Percentiles rank a stretch among this genome's conserved stretches.
Conservation (phyloP, 768 basidiomycete species). For the Cubamyces sp. region DNA sequence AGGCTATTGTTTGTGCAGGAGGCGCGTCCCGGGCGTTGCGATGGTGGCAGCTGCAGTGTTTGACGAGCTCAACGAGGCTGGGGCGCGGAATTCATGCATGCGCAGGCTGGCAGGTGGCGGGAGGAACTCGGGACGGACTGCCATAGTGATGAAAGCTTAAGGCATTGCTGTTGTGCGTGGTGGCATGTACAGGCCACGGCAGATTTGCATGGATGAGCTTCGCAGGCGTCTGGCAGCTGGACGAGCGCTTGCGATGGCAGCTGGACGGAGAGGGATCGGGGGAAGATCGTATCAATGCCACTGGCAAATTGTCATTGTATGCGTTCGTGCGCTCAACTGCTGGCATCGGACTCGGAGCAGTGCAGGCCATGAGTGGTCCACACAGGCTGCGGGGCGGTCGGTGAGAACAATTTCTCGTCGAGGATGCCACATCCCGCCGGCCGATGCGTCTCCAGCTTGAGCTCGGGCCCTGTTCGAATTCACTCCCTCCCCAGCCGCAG, state of each 20-base stretch:
- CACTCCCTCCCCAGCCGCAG: conserved; percentile 19
- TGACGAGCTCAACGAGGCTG: not conserved
- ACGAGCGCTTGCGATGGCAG: not conserved
- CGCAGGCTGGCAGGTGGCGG: not conserved
- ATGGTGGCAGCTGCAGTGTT: not conserved
- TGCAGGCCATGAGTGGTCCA: too few species aligned
- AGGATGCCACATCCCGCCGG: conserved; percentile 10
- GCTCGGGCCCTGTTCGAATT: conserved; percentile 5
- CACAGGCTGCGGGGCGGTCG: not conserved
- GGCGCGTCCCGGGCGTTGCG: not conserved
- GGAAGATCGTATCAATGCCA: too few species aligned
- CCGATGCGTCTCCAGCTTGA: conserved; percentile 10
- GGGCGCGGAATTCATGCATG: not conserved
- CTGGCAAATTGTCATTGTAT: too few species aligned
- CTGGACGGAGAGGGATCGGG: too few species aligned
- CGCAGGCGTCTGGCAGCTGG: not conserved
- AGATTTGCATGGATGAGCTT: not conserved
- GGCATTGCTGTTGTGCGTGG: too few species aligned
- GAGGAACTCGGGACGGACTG: too few species aligned
- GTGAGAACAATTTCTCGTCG: conserved; percentile 5
- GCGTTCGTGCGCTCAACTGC: too few species aligned
- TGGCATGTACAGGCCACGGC: too few species aligned
- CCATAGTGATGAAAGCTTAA: too few species aligned
- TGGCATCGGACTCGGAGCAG: too few species aligned
- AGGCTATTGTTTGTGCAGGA: not conserved